Conservation (phyloP, 768 basidiomycete genomes). For the Leccinum imitatum region DNA sequence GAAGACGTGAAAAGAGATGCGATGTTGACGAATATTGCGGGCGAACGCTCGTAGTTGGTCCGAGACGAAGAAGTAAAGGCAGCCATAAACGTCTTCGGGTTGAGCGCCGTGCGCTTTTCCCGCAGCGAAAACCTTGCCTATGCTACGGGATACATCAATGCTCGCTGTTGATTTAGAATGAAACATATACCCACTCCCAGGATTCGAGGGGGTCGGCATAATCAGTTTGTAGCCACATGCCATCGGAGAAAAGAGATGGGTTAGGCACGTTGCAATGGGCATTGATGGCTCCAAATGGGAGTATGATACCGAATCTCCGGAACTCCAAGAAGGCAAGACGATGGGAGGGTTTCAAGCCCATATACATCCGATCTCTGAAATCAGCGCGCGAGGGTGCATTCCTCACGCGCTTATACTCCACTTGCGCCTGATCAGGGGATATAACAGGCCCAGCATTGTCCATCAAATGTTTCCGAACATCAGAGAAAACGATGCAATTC, state of each 20-base stretch:
- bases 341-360: conserved; percentile 42
- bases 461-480: conserved; percentile 13
- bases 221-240: conserved; percentile 44
- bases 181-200: conserved; percentile 43
- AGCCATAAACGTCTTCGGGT: conserved; percentile 48
- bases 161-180: neutral
- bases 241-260: conserved; percentile 44
- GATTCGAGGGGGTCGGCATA: conserved; percentile 46
- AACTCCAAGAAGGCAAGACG: conserved; percentile 43
- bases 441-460: conserved; percentile 17
- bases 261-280: conserved; percentile 43
- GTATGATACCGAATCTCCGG: conserved; percentile 41
- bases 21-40: conserved; percentile 33
- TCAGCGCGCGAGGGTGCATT: conserved; percentile 40
- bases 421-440: conserved; percentile 26
- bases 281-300: conserved; percentile 47
- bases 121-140: conserved; percentile 38
- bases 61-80: conserved; percentile 47
- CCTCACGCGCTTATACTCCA: conserved; percentile 35
- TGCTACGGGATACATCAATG: conserved; percentile 26
- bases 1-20: conserved; percentile 35
- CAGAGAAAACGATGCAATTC: conserved; percentile 12
- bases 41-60: conserved; percentile 41
- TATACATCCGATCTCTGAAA: conserved; percentile 41
- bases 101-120: conserved; percentile 41